These are phyloP conservation scores for Coniferiporia weirii DNA, from an alignment of 1,284 basidiomycete genomes.

Conservation along the genomic window DNA sequence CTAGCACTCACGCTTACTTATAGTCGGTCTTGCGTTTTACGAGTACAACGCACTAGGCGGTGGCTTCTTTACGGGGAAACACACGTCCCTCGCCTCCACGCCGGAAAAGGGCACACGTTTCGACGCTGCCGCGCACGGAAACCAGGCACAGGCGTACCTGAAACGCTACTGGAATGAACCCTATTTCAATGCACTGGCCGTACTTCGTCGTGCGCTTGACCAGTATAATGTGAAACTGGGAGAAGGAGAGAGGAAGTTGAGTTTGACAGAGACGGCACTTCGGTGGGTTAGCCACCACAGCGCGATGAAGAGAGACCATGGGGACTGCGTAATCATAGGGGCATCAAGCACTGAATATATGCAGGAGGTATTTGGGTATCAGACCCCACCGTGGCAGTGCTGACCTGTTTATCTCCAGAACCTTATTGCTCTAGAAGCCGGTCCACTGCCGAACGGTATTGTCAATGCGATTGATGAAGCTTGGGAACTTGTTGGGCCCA, in stretches of 20 bases:
- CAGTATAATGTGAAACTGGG: slow-evolving; percentile 10
- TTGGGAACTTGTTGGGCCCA: neutral
- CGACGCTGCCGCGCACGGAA: slow-evolving; percentile 6
- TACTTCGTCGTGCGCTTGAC: slow-evolving; percentile 13
- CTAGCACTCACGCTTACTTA: neutral
- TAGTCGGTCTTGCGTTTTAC: slow-evolving; percentile 23
- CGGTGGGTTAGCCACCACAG: slow-evolving; percentile 28
- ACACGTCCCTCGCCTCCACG: slow-evolving; percentile 15
- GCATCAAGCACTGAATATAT: slow-evolving; percentile 11
- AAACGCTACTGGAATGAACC: slow-evolving; percentile 12
- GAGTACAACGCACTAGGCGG: slow-evolving; percentile 28
- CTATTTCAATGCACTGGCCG: slow-evolving; percentile 24
- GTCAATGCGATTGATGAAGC: neutral
- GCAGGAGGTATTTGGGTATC: neutral
- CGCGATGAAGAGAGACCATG: slow-evolving; percentile 21
- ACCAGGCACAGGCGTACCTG: neutral
- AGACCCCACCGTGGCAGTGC: neutral
- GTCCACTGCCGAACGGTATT: neutral
- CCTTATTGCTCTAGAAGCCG: neutral
- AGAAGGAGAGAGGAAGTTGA: slow-evolving; percentile 10
- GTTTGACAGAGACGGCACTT: slow-evolving; percentile 19
- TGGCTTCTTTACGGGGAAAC: slow-evolving; percentile 39
- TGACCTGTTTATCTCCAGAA: neutral
- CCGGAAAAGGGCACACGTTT: neutral
- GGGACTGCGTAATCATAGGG: slow-evolving; percentile 28